These are phyloP conservation scores for Fusarium lateritium DNA, from an alignment of 2,329 filamentous ascomycete species.

Conservation along the genomic window DNA sequence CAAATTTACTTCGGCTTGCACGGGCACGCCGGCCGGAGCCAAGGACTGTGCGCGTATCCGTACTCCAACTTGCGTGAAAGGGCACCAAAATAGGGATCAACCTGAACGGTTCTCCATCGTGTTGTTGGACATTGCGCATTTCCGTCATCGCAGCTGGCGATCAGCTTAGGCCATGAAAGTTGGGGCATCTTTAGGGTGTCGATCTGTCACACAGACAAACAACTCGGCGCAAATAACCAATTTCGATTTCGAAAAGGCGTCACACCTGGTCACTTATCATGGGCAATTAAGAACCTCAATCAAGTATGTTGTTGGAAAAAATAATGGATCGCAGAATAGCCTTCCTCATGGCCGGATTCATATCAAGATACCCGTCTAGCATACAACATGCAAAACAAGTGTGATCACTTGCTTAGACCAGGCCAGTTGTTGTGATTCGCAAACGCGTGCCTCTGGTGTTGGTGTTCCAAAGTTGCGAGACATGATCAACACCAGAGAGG, in stretches of 20 bases:
- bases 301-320: neutral
- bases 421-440: conserved; percentile 9
- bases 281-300: conserved; percentile 6
- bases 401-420: neutral
- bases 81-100: conserved; percentile 41
- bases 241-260: conserved; percentile 10
- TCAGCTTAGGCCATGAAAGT: conserved; percentile 7
- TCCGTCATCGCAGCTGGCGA: conserved; percentile 13
- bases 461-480: conserved; percentile 13
- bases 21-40: conserved; percentile 45
- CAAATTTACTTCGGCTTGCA: conserved; percentile 36
- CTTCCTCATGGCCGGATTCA: neutral
- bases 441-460: neutral
- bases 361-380: neutral
- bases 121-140: conserved; percentile 7
- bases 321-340: neutral
- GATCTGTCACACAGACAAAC: conserved; percentile 21
- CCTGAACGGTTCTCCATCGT: conserved; percentile 34
- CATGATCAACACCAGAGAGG: conserved; percentile 27
- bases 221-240: conserved; percentile 10
- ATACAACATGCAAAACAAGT: neutral
- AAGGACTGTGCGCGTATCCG: conserved; percentile 33
- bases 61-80: neutral
- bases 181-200: conserved; percentile 4
- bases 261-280: conserved; percentile 21